phyloP scores from a whole-genome alignment of 257 asterid genomes.

The Nicotiana otophora region DNA sequence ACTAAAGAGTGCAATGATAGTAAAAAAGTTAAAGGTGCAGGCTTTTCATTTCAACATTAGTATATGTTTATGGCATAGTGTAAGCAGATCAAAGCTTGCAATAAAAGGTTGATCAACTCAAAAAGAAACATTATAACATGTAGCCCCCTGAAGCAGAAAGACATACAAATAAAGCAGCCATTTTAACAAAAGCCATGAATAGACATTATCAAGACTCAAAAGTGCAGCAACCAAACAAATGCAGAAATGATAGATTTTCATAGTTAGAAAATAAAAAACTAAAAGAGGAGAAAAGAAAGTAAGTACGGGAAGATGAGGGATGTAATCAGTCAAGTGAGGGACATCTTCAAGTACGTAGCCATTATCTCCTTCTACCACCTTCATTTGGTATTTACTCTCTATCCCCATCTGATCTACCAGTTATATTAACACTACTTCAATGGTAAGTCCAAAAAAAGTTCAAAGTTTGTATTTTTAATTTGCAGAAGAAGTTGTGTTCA shows the following conservation, averaged over 20 bases:
- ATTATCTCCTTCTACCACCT: conserved; percentile 51
- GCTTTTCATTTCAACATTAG: not conserved
- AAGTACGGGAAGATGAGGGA: conserved; percentile 59
- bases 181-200: not conserved
- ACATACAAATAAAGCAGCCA: not conserved
- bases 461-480: not conserved
- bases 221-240: not conserved
- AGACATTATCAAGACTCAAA: not conserved
- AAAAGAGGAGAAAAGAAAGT: conserved; percentile 14
- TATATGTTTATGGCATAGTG: not conserved
- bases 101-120: not conserved
- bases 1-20: not conserved
- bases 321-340: conserved; percentile 82
- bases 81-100: not conserved
- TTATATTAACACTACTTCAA: not conserved
- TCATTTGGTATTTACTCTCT: conserved; percentile 46
- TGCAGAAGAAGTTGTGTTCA: not conserved
- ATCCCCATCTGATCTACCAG: conserved; percentile 8
- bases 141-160: not conserved
- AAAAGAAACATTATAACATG: not conserved
- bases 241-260: not conserved
- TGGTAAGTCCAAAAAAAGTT: not conserved
- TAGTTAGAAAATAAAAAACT: not conserved
- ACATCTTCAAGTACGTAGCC: conserved; percentile 91
- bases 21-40: not conserved